Evolutionary conservation across 192 early-diverging fungal species (phyloP).

Genomic region (Chytriomyces confervae): DNA sequence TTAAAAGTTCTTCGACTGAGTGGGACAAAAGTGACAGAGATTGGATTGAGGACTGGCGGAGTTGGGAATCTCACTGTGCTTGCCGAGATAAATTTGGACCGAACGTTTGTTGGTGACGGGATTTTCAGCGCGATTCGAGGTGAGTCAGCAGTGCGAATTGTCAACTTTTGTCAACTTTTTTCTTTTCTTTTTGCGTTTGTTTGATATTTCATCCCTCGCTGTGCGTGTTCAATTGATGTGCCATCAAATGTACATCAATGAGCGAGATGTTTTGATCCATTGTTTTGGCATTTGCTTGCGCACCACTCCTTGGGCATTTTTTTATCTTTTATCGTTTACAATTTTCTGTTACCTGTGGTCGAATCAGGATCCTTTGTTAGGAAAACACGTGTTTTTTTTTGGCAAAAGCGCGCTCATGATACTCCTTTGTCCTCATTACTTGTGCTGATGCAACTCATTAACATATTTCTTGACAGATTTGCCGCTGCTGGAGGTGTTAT

Average conservation of each 20-base stretch:
- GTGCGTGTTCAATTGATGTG: too few species aligned
- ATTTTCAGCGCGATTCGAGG: conserved; percentile 47
- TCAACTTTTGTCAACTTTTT: neutral
- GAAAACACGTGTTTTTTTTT: too few species aligned
- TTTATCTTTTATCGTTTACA: too few species aligned
- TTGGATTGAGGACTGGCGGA: conserved; percentile 46
- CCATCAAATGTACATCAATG: too few species aligned
- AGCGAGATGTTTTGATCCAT: too few species aligned
- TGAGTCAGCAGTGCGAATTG: neutral
- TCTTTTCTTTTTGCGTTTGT: neutral
- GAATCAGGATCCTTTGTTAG: too few species aligned
- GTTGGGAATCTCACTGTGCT: conserved; percentile 34
- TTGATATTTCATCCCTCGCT: neutral
- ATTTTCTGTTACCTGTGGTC: too few species aligned
- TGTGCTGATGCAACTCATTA: neutral
- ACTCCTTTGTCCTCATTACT: too few species aligned
- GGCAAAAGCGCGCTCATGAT: too few species aligned
- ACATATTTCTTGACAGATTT: conserved; percentile 10
- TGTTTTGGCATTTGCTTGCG: too few species aligned
- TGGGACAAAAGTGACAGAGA: conserved; percentile 58
- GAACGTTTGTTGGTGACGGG: conserved; percentile 50
- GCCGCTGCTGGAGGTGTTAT: too few species aligned
- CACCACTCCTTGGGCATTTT: too few species aligned
- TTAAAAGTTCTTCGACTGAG: conserved; percentile 50
- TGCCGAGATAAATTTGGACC: conserved; percentile 51